Base-by-base conservation (phyloP, 768 basidiomycete species). In the Bullera alba region DNA sequence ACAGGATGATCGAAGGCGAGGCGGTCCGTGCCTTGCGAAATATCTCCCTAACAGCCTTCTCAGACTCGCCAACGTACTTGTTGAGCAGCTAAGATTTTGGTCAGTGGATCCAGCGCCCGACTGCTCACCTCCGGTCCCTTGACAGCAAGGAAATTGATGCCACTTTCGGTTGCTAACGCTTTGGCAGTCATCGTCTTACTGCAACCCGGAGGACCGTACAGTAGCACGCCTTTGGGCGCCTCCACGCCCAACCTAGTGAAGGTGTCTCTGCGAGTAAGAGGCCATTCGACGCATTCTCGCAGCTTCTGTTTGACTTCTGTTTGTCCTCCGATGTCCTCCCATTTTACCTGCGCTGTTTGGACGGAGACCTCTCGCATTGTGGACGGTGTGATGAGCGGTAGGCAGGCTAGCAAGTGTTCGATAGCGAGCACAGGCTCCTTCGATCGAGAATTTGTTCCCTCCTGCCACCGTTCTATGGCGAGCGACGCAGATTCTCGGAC, bases 11-110 rank as follows among this genome's bases (percentile, higher is more conserved):
- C 3, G 90, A 91, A 0, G 95, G 95, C 0, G 93, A 82, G 4
- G 90, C 90, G 5, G 87, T 86, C 28, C 92, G 80, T 2, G 95
- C 95, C 72, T 95, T 99, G 46, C 87, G 77, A 73, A 99, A 99
- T 48, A 92, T 85, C 65, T 97, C 93, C 27, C 95, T 81, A 14
- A 99, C 86, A 0, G 89, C 88, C 36, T 87, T 79, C 73, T 99
- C 95, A 0, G 91, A 95, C 74, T 99, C 95, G 19, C 95, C 95
- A 16, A 99, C 90, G 62, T 84, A 99, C 73, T 97, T 97, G 75
- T 85, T 97, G 46, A 97, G 70, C 0, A 99, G 79, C 91, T 97
- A 63, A n/a, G 5, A 16, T 12, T 10, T 51, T 19, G 35, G 42
- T 51, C 21, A 51, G 45, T 30, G 28, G 43, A 4, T 15, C 8